Evolutionary conservation across 1,139 yeast genomes (phyloP).

Genomic region (Yamadazyma dushanensis): DNA sequence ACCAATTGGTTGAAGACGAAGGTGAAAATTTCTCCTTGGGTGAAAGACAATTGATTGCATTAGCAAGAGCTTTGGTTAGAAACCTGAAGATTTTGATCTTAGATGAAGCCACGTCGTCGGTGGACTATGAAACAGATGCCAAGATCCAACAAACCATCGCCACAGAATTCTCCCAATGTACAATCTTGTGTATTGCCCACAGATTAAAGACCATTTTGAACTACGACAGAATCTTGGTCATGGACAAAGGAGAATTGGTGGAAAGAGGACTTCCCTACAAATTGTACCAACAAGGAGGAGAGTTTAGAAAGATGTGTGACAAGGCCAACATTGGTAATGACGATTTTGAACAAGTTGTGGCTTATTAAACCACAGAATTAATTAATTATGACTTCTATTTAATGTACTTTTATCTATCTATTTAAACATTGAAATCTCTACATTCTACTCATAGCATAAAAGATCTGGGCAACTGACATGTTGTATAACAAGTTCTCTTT

Average conservation of each 20-base stretch:
- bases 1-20: conserved; percentile 40
- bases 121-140: conserved; percentile 42
- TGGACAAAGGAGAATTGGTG: conserved; percentile 57
- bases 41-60: conserved; percentile 42
- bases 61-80: conserved; percentile 43
- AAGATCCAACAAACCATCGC: conserved; percentile 38
- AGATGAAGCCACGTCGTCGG: conserved; percentile 46
- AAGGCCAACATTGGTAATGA: conserved; percentile 29
- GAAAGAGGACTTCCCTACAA: conserved; percentile 50
- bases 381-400: background rate
- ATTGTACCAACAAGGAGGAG: conserved; percentile 30
- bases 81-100: conserved; percentile 37
- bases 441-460: conserved; percentile 17
- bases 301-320: conserved; percentile 37
- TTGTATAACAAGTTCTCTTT: conserved; percentile 22
- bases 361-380: too few relatives aligned
- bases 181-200: conserved; percentile 44
- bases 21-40: conserved; percentile 43
- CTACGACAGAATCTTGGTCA: conserved; percentile 38
- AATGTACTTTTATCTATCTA: conserved; percentile 1
- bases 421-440: background rate
- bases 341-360: conserved; percentile 23
- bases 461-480: conserved; percentile 26
- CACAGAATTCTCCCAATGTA: conserved; percentile 35
- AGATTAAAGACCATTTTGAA: conserved; percentile 39